Evolutionary conservation across 371 early-diverging fungal species (phyloP).

Genomic region (Rhizomucor pusillus): DNA sequence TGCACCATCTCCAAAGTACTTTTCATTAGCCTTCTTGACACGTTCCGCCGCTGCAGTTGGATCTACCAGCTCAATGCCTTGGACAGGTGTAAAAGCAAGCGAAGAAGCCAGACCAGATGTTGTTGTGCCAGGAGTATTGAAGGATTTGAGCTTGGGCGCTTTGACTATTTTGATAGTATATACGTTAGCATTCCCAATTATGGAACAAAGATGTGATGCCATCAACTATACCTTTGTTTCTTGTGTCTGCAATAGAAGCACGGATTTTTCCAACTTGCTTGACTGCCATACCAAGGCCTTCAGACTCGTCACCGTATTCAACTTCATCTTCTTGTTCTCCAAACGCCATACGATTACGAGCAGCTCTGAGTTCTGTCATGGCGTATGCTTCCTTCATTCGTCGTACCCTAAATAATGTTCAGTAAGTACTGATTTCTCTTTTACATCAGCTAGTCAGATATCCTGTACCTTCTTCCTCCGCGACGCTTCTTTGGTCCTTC

Average conservation of each 20-base stretch:
- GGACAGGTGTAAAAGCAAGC: conserved; percentile 93
- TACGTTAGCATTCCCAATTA: too few species aligned
- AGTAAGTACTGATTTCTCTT: background rate
- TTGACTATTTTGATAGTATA: conserved; percentile 35
- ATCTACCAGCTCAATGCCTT: conserved; percentile 93
- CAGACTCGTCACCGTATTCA: conserved; percentile 75
- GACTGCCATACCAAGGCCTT: conserved; percentile 89
- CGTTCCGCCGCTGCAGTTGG: conserved; percentile 74
- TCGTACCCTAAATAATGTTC: conserved; percentile 57
- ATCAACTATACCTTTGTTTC: conserved; percentile 59
- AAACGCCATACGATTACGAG: conserved; percentile 89
- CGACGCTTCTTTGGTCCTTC: conserved; percentile 90
- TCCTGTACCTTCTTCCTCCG: conserved; percentile 74
- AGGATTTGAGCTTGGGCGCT: conserved; percentile 61
- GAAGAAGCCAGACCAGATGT: conserved; percentile 90
- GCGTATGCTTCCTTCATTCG: conserved; percentile 82
- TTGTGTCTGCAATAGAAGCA: conserved; percentile 56
- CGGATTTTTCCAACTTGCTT: conserved; percentile 72
- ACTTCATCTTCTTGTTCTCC: conserved; percentile 91
- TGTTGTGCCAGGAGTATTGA: conserved; percentile 39
- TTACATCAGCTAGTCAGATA: background rate
- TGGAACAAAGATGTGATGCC: background rate
- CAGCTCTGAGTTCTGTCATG: conserved; percentile 86
- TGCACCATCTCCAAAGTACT: conserved; percentile 79
- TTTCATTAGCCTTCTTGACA: conserved; percentile 68